A percentile compares a stretch with the other conserved stretches of the same genome.
Evolutionary conservation across 345 rosid genomes (phyloP).

Genomic region (Citrus medica): DNA sequence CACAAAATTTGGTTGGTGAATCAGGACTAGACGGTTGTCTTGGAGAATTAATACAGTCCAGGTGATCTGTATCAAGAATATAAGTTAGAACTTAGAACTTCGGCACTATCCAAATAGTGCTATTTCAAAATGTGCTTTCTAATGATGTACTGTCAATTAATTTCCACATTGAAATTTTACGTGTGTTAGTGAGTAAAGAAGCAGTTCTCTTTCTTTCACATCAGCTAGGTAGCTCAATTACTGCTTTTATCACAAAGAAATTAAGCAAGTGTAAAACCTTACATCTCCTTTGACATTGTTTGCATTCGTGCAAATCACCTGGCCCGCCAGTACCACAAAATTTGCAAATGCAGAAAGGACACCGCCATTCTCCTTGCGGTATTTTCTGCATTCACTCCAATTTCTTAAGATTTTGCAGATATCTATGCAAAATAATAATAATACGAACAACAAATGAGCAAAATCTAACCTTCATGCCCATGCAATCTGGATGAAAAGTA

Average conservation of each 20-base stretch:
- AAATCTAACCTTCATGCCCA: conserved; percentile 1
- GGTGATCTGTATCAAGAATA: not conserved
- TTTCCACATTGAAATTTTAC: too few species aligned
- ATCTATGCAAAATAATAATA: not conserved
- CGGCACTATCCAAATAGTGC: not conserved
- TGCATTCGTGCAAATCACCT: not conserved
- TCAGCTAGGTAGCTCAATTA: too few species aligned
- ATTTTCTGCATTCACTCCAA: conserved; percentile 11
- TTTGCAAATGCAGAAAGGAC: conserved; percentile 25
- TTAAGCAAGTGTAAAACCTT: too few species aligned
- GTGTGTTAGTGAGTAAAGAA: too few species aligned
- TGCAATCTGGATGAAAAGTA: conserved; percentile 20
- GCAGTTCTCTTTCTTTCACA: too few species aligned
- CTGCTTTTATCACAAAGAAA: not conserved
- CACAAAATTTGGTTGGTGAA: conserved; percentile 6
- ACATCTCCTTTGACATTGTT: conserved; percentile 19
- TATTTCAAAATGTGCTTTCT: too few species aligned
- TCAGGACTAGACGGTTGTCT: not conserved
- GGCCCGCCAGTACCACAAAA: not conserved
- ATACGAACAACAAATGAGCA: not conserved
- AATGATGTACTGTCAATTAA: too few species aligned
- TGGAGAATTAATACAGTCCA: not conserved
- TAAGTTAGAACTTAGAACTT: not conserved
- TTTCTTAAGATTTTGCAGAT: not conserved
- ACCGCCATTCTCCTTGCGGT: conserved; percentile 24